Evolutionary conservation across 106 monocot species (phyloP).

Genomic region (Acorus calamus): DNA sequence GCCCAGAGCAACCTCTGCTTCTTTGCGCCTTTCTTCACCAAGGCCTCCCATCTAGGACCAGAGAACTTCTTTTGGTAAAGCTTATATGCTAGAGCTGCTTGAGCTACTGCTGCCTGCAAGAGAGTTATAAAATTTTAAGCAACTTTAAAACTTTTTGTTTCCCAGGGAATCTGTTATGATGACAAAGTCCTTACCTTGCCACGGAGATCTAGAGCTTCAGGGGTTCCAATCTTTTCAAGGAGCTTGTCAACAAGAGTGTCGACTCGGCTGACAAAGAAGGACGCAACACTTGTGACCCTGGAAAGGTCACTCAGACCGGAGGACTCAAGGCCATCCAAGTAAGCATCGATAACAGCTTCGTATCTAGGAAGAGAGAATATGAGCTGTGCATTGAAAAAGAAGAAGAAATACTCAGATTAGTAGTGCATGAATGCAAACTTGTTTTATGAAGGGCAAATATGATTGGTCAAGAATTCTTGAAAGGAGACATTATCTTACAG

Average conservation of each 20-base stretch:
- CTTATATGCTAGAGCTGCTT: constrained; percentile 73
- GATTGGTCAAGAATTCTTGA: background rate
- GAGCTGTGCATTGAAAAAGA: constrained; percentile 25
- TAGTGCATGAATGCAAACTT: constrained; percentile 2
- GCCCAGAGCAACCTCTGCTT: constrained; percentile 94
- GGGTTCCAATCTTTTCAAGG: constrained; percentile 85
- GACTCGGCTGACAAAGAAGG: constrained; percentile 91
- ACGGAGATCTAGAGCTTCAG: constrained; percentile 75
- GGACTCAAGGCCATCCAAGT: constrained; percentile 85
- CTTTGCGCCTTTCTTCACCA: constrained; percentile 89
- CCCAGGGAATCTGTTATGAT: background rate
- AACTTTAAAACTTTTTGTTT: background rate
- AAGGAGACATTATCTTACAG: background rate
- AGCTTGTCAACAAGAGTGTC: constrained; percentile 79
- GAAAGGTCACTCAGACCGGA: constrained; percentile 74
- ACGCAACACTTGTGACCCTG: constrained; percentile 80
- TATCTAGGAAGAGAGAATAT: constrained; percentile 89
- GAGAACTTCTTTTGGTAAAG: constrained; percentile 96
- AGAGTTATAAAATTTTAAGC: background rate
- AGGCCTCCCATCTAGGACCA: constrained; percentile 84
- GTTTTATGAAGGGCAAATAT: too few relatives aligned
- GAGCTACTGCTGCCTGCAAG: constrained; percentile 79
- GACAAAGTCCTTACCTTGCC: constrained; percentile 47
- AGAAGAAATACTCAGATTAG: constrained; percentile 6
- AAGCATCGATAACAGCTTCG: constrained; percentile 91